These are phyloP conservation scores for Eucalyptus curtisii DNA, from an alignment of 345 rosid species.

Conservation along the genomic window DNA sequence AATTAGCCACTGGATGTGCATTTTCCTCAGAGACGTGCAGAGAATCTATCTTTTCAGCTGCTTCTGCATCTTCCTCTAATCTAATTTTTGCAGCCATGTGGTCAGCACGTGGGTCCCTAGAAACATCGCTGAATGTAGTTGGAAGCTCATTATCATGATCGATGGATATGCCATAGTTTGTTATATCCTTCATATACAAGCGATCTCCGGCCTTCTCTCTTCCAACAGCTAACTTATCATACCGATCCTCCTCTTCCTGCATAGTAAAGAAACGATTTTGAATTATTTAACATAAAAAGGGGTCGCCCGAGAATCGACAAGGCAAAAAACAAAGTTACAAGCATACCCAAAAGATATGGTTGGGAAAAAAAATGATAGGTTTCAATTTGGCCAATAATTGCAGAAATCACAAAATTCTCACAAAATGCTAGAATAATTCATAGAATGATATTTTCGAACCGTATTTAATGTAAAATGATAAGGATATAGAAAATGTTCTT, in stretches of 20 bases:
- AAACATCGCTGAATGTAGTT: not conserved
- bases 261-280: not conserved
- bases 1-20: not conserved
- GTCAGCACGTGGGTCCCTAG: slow-evolving; percentile 66
- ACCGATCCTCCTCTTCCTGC: slow-evolving; percentile 90
- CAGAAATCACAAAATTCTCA: not conserved
- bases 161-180: slow-evolving; percentile 18
- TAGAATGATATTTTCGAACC: not conserved
- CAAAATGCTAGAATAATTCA: not conserved
- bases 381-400: not conserved
- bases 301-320: not conserved
- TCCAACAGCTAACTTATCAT: slow-evolving; percentile 68
- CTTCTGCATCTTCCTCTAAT: slow-evolving; percentile 66
- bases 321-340: not conserved
- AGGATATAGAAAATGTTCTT: not conserved
- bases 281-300: not conserved
- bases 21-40: slow-evolving; percentile 8
- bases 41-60: slow-evolving; percentile 18
- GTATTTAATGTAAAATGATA: not conserved
- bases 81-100: slow-evolving; percentile 54
- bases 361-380: not conserved
- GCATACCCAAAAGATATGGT: not conserved
- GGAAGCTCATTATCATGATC: slow-evolving; percentile 26
- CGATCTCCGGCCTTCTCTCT: slow-evolving; percentile 33
- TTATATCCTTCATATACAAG: slow-evolving; percentile 32